Conservation (phyloP, 2,329 filamentous ascomycete genomes). For the Exserohilum rostratum region DNA sequence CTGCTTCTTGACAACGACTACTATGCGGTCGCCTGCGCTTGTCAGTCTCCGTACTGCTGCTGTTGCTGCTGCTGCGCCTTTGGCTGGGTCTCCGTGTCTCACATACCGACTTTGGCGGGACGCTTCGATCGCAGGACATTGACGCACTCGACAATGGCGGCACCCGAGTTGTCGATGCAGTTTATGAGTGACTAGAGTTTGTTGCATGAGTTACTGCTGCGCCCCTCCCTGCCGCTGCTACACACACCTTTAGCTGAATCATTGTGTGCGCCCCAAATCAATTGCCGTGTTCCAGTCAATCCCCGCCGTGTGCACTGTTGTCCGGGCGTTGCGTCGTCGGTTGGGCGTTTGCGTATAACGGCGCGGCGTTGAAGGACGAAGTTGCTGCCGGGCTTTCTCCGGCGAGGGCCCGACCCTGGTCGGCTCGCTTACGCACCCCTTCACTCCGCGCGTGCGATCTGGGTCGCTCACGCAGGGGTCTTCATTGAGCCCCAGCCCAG, state of each 20-base stretch:
- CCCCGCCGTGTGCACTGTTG: constrained; percentile 5
- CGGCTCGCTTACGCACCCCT: constrained; percentile 13
- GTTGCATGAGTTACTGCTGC: constrained; percentile 60
- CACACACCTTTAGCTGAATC: constrained; percentile 49
- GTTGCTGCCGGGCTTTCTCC: constrained; percentile 7
- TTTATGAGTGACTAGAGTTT: constrained; percentile 83
- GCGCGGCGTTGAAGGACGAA: constrained; percentile 7
- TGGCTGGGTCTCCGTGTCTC: not conserved
- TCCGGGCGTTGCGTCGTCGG: too few species aligned
- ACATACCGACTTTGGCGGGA: constrained; percentile 83
- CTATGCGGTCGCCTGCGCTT: constrained; percentile 83
- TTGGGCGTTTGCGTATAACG: constrained; percentile 1
- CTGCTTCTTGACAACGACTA: constrained; percentile 97
- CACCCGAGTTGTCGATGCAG: constrained; percentile 99
- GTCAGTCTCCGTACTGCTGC: constrained; percentile 18
- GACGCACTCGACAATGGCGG: constrained; percentile 94
- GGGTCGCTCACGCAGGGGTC: constrained; percentile 13
- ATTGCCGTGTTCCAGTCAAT: not conserved
- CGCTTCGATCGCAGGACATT: constrained; percentile 90
- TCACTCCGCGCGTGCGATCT: constrained; percentile 7
- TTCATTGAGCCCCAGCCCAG: constrained; percentile 11
- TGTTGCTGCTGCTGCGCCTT: not conserved
- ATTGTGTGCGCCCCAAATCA: constrained; percentile 29
- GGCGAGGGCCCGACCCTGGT: not conserved
- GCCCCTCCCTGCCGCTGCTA: constrained; percentile 3